A percentile compares a stretch with the other conserved stretches of the same genome.
phyloP scores from a whole-genome alignment of 805 yeast species.

The Spathaspora sp. region DNA sequence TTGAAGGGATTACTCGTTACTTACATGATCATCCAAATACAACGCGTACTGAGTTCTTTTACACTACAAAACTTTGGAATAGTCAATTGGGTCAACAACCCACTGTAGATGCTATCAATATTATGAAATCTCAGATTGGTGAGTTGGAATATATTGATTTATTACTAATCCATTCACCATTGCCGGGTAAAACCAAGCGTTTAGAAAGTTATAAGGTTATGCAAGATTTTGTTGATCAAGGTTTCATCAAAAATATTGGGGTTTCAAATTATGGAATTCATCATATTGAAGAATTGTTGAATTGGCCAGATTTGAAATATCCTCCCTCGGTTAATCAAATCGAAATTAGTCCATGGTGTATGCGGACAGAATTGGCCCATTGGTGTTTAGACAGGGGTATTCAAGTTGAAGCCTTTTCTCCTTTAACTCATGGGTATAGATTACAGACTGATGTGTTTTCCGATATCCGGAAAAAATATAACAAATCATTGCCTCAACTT shows the following conservation, averaged over 20 bases:
- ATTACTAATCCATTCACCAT: conserved; percentile 60
- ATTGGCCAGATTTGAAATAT: conserved; percentile 40
- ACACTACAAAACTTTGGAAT: conserved; percentile 77
- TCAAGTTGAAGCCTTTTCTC: conserved; percentile 35
- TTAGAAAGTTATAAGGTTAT: conserved; percentile 53
- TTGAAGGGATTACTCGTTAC: conserved; percentile 53
- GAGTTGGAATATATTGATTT: conserved; percentile 67
- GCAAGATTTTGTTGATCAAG: conserved; percentile 51
- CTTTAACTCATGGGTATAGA: conserved; percentile 34
- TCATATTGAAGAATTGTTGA: conserved; percentile 52
- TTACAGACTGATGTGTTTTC: conserved; percentile 19
- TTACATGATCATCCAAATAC: conserved; percentile 28
- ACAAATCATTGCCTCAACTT: conserved; percentile 42
- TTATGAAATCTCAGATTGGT: conserved; percentile 43
- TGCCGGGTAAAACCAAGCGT: conserved; percentile 37
- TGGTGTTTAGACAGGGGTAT: conserved; percentile 25
- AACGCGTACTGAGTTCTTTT: conserved; percentile 24
- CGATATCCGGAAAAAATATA: conserved; percentile 30
- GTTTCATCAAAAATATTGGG: conserved; percentile 52
- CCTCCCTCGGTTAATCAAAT: conserved; percentile 49
- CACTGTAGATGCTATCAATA: conserved; percentile 56
- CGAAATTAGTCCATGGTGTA: conserved; percentile 48
- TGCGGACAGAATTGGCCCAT: conserved; percentile 34
- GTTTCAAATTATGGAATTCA: conserved; percentile 60
- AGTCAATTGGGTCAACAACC: conserved; percentile 54